Evolutionary conservation across 495 filamentous ascomycete species (phyloP).

Genomic region (Apiosordaria backusii): DNA sequence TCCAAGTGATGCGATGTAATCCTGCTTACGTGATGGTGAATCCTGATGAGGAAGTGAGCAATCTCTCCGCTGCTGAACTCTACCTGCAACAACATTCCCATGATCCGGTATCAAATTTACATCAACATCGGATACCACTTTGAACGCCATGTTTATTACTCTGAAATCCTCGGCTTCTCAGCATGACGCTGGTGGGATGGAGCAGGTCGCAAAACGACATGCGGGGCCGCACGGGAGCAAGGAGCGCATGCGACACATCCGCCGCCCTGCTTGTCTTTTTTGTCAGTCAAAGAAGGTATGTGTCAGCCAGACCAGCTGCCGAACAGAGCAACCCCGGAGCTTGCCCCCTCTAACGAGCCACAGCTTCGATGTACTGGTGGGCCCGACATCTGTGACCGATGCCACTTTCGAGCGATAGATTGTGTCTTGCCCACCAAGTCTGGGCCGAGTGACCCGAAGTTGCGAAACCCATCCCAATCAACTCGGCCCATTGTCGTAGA

Average conservation of each 20-base stretch:
- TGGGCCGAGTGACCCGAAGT: not conserved
- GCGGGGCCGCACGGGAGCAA: slow-evolving; percentile 3
- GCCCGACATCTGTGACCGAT: slow-evolving; percentile 11
- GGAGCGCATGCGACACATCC: not conserved
- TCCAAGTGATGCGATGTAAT: no score
- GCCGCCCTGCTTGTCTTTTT: slow-evolving; percentile 14
- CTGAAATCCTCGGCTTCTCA: slow-evolving; percentile 3
- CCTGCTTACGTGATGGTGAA: no score
- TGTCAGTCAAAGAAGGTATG: slow-evolving; percentile 18
- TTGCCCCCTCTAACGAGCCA: not conserved
- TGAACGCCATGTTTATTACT: slow-evolving; percentile 14
- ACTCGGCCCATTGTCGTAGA: not conserved
- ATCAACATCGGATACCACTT: no score
- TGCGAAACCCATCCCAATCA: not conserved
- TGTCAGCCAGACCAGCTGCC: not conserved
- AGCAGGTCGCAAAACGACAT: slow-evolving; percentile 10
- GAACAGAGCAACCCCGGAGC: not conserved
- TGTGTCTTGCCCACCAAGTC: slow-evolving; percentile 7
- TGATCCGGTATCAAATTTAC: no score
- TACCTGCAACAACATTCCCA: no score
- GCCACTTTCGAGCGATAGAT: slow-evolving; percentile 9
- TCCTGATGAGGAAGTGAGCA: no score
- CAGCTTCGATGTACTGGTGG: slow-evolving; percentile 18
- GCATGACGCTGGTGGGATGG: slow-evolving; percentile 9
- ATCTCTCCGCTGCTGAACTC: no score